Conservation (phyloP, 2,329 filamentous ascomycete genomes). For the Clarireedia sp. region DNA sequence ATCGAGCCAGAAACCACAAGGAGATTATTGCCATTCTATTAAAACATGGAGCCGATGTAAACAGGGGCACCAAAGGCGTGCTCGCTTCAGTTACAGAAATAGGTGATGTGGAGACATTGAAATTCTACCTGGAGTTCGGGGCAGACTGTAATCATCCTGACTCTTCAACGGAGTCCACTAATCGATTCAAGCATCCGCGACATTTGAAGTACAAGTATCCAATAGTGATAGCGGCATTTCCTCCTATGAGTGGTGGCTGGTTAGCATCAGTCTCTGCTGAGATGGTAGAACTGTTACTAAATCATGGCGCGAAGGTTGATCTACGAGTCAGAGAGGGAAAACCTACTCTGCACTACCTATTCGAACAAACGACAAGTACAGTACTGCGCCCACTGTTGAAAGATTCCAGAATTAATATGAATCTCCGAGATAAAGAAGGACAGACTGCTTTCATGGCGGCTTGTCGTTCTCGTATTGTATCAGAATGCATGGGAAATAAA, state of each 20-base stretch:
- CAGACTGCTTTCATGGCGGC: background rate
- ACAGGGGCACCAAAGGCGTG: slow-evolving; percentile 6
- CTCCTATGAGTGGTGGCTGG: background rate
- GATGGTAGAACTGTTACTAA: background rate
- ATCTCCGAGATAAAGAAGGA: background rate
- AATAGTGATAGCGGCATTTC: background rate
- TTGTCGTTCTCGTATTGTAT: background rate
- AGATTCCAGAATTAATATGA: background rate
- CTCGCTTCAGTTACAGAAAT: background rate
- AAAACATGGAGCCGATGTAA: slow-evolving; percentile 29
- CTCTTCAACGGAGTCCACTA: background rate
- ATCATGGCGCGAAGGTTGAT: slow-evolving; percentile 1
- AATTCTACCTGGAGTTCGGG: background rate
- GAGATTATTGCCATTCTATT: slow-evolving; percentile 24
- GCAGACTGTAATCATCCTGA: background rate
- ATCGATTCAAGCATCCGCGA: background rate
- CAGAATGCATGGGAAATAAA: background rate
- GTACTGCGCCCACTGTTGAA: background rate
- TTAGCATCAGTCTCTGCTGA: background rate
- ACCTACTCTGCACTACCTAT: background rate
- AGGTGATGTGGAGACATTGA: background rate
- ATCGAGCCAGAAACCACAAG: background rate
- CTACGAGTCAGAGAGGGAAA: background rate
- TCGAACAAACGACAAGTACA: background rate
- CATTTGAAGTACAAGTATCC: background rate